Conservation (phyloP, 257 asterid species). For the Scutellaria baicalensis region DNA sequence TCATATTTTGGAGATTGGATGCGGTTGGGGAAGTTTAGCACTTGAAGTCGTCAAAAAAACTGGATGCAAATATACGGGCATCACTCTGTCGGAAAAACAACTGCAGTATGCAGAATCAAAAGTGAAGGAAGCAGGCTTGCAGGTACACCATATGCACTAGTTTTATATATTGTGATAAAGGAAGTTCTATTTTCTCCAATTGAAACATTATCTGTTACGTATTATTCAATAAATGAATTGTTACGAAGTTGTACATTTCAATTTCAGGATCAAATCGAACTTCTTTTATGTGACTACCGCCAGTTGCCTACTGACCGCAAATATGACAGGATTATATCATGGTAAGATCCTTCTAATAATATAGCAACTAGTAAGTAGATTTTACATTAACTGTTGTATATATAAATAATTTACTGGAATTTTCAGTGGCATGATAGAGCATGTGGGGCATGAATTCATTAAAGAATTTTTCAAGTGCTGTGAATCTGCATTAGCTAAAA, state of each 20-base stretch:
- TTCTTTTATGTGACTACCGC: constrained; percentile 59
- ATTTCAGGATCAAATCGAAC: constrained; percentile 41
- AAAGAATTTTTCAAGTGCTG: constrained; percentile 24
- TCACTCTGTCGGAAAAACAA: constrained; percentile 58
- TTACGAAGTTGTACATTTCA: not conserved
- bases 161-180: not conserved
- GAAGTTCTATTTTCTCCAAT: too few species aligned
- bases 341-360: constrained; percentile 17
- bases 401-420: not conserved
- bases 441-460: constrained; percentile 47
- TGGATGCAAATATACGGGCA: constrained; percentile 67
- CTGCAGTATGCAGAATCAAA: constrained; percentile 32
- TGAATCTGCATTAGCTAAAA: constrained; percentile 41
- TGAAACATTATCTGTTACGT: too few species aligned
- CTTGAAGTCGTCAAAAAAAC: constrained; percentile 46
- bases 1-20: constrained; percentile 63
- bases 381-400: not conserved
- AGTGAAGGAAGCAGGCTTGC: constrained; percentile 54
- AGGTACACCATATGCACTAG: constrained; percentile 21
- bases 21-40: constrained; percentile 73
- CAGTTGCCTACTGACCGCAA: constrained; percentile 39
- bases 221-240: too few species aligned
- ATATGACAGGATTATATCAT: constrained; percentile 61
- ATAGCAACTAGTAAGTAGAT: not conserved
- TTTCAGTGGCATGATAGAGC: constrained; percentile 62